A percentile compares a stretch with the other conserved stretches of the same genome.
These are phyloP conservation scores for Aureobasidium sp. DNA, from an alignment of 2,329 filamentous ascomycete genomes.

Conservation along the genomic window DNA sequence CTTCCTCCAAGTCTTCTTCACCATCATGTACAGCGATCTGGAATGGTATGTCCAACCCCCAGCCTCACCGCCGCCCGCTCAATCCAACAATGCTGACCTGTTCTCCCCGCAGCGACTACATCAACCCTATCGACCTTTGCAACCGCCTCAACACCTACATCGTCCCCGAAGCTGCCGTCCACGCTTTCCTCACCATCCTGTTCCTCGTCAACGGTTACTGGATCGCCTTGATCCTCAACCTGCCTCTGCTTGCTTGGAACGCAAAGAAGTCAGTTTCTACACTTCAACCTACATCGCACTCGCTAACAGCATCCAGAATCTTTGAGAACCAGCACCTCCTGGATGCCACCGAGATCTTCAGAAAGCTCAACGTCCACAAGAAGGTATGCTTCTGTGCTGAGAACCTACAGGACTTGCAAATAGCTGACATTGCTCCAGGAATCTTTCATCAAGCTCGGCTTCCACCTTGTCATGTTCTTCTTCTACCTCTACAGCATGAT, in stretches of 20 bases:
- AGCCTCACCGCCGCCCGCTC: not conserved
- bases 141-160: constrained; percentile 99
- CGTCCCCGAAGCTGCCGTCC: constrained; percentile 94
- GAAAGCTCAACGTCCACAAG: constrained; percentile 98
- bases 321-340: constrained; percentile 94
- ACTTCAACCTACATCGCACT: not conserved
- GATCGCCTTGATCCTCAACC: constrained; percentile 83
- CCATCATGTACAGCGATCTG: constrained; percentile 99
- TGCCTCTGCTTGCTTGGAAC: constrained; percentile 89
- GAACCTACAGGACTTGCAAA: constrained; percentile 12
- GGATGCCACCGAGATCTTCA: constrained; percentile 98
- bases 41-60: constrained; percentile 67
- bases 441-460: constrained; percentile 97
- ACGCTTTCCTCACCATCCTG: constrained; percentile 88
- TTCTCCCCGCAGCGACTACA: constrained; percentile 70
- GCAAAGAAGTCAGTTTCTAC: constrained; percentile 78
- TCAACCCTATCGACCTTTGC: constrained; percentile 99
- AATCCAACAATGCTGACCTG: not conserved
- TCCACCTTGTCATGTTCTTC: constrained; percentile 99
- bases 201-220: constrained; percentile 99
- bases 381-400: constrained; percentile 54
- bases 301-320: constrained; percentile 58
- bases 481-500: constrained; percentile 71
- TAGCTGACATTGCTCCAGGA: constrained; percentile 52
- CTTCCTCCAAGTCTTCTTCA: constrained; percentile 99